Percentiles rank a stretch among this genome's conserved stretches.
Conservation (phyloP, 345 rosid species). For the Nephelium lappaceum region DNA sequence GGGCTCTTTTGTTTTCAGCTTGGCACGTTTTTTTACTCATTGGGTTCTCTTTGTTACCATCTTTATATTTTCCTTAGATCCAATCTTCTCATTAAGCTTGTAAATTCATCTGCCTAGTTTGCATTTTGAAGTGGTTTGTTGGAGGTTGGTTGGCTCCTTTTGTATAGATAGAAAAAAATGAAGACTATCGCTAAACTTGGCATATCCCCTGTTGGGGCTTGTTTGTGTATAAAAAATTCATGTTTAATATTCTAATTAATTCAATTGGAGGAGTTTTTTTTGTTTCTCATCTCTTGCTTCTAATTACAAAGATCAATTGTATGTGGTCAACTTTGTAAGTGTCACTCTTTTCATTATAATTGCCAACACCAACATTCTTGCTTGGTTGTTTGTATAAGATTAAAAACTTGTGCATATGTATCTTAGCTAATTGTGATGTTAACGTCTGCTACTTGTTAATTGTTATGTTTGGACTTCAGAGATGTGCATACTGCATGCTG, state of each 20-base stretch:
- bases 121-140: no score
- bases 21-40: no score
- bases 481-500: not conserved
- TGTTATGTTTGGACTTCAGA: not conserved
- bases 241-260: not conserved
- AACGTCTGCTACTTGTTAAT: not conserved
- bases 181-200: no score
- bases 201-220: not conserved
- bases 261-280: not conserved
- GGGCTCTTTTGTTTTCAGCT: not conserved
- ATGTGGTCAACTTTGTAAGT: not conserved
- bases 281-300: not conserved
- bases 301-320: not conserved
- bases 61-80: no score
- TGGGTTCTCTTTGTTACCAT: not conserved
- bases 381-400: not conserved
- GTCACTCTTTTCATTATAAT: not conserved
- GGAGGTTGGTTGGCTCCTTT: no score
- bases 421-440: not conserved
- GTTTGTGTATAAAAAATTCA: not conserved
- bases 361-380: not conserved
- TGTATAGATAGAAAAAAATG: no score
- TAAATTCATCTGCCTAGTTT: no score
- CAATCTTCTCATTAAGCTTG: no score
- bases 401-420: not conserved